Conservation (phyloP, 441 rosid genomes). For the Pelargonium myrrhifolium region DNA sequence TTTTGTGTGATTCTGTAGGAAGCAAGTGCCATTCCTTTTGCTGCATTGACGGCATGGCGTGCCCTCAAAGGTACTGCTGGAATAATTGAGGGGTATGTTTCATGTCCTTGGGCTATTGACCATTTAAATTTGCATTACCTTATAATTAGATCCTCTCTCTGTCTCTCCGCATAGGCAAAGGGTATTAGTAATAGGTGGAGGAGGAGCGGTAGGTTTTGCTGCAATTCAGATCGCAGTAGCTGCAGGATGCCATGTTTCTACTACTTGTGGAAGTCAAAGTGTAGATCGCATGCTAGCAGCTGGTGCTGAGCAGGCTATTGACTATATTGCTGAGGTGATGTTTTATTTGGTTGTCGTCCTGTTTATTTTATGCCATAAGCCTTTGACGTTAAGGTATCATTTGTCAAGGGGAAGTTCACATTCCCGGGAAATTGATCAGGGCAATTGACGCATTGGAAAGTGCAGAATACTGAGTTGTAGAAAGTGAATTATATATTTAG, state of each 20-base stretch:
- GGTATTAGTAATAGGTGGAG: slow-evolving; percentile 74
- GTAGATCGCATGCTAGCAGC: slow-evolving; percentile 49
- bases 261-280: slow-evolving; percentile 76
- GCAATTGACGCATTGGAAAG: too few species aligned
- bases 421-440: too few species aligned
- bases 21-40: slow-evolving; percentile 90
- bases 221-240: slow-evolving; percentile 85
- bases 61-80: slow-evolving; percentile 84
- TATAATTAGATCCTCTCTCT: slow-evolving; percentile 10
- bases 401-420: neutral
- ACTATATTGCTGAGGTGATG: slow-evolving; percentile 69
- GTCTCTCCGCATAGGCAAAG: slow-evolving; percentile 48
- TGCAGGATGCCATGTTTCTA: slow-evolving; percentile 60
- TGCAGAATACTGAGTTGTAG: too few species aligned
- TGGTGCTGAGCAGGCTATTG: slow-evolving; percentile 88
- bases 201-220: slow-evolving; percentile 91
- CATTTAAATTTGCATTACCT: slow-evolving; percentile 5
- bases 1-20: slow-evolving; percentile 39
- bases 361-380: slow-evolving; percentile 5
- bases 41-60: slow-evolving; percentile 96
- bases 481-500: too few species aligned
- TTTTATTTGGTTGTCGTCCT: neutral
- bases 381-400: neutral
- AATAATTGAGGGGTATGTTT: slow-evolving; percentile 70
- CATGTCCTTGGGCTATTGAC: neutral